phyloP scores from a whole-genome alignment of 2,329 filamentous ascomycete species.

The Colletotrichum shisoi region DNA sequence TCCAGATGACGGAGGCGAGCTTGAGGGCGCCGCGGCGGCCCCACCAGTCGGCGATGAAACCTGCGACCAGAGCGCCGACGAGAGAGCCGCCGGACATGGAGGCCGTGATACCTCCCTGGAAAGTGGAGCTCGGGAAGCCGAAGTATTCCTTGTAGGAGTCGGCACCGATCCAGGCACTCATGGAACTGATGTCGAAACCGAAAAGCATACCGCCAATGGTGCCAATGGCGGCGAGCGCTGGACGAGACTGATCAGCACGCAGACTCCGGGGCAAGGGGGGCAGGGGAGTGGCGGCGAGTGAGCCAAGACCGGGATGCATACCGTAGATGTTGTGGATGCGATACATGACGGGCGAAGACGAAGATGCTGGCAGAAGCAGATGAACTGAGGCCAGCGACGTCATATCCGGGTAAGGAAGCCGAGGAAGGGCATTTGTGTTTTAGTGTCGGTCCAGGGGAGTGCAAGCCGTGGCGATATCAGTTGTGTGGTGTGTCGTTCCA shows the following conservation, averaged over 20 bases:
- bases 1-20: conserved; percentile 58
- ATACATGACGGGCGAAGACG: conserved; percentile 44
- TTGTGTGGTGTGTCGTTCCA: conserved; percentile 1
- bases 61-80: conserved; percentile 58
- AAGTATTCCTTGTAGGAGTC: conserved; percentile 62
- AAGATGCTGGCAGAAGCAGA: no score
- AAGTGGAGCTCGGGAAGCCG: conserved; percentile 54
- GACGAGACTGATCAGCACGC: not conserved
- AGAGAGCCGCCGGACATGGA: conserved; percentile 62
- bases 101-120: conserved; percentile 62
- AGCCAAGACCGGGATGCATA: conserved; percentile 35
- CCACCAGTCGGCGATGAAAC: conserved; percentile 58
- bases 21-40: conserved; percentile 57
- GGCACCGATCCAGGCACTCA: conserved; percentile 64
- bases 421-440: conserved; percentile 14
- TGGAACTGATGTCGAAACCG: conserved; percentile 66
- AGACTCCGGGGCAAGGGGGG: not conserved
- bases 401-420: conserved; percentile 23
- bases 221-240: conserved; percentile 51
- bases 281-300: not conserved
- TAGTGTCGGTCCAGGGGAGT: not conserved
- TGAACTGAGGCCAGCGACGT: conserved; percentile 18
- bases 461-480: conserved; percentile 11
- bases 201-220: conserved; percentile 57
- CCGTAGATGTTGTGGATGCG: conserved; percentile 51